A percentile compares a stretch with the other conserved stretches of the same genome.
Conservation (phyloP, 805 yeast species). For the Candida chilensis region DNA sequence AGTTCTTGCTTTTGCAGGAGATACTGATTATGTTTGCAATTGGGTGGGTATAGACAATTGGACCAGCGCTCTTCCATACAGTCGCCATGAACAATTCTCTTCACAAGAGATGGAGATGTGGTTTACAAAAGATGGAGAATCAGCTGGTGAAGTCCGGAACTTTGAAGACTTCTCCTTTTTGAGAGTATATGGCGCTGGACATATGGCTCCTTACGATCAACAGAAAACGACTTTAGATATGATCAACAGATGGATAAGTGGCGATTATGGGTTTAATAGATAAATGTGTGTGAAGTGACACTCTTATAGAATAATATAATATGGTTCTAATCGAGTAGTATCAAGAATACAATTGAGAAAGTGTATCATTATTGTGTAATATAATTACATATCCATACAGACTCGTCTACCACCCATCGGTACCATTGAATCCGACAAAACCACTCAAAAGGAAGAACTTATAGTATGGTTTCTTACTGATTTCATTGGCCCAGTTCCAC, state of each 20-base stretch:
- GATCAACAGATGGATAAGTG: too few relatives aligned
- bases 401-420: conserved; percentile 43
- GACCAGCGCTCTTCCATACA: conserved; percentile 9
- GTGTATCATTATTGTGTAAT: too few relatives aligned
- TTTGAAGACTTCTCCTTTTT: conserved; percentile 25
- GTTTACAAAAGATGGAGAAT: conserved; percentile 8
- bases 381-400: too few relatives aligned
- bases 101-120: conserved; percentile 18
- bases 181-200: too few relatives aligned
- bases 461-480: conserved; percentile 57
- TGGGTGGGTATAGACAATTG: conserved; percentile 36
- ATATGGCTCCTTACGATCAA: too few relatives aligned
- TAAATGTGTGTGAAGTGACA: too few relatives aligned
- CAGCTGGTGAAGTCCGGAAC: conserved; percentile 29
- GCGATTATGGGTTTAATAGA: too few relatives aligned
- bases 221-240: too few relatives aligned
- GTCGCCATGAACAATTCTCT: too few relatives aligned
- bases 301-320: too few relatives aligned
- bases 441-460: conserved; percentile 58
- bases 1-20: conserved; percentile 34
- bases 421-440: conserved; percentile 68
- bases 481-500: conserved; percentile 75
- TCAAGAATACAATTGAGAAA: too few relatives aligned
- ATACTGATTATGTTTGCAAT: conserved; percentile 34
- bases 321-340: too few relatives aligned